phyloP scores from a whole-genome alignment of 345 rosid genomes.

The Raphanus raphanistrum region DNA sequence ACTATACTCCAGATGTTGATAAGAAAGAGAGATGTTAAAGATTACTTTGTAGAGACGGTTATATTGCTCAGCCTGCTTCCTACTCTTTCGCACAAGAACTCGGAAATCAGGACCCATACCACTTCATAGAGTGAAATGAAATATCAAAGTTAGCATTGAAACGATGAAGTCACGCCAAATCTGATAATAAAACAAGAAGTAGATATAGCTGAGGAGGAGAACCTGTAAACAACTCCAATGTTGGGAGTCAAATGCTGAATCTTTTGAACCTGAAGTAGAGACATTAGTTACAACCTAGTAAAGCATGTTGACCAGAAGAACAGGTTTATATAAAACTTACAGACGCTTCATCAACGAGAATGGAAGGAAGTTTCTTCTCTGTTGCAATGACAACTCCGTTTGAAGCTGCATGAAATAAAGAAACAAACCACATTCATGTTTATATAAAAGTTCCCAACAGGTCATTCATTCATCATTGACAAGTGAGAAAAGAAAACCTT shows the following conservation, averaged over 20 bases:
- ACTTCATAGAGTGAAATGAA: conserved; percentile 45
- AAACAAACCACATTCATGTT: conserved; percentile 1
- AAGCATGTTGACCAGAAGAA: neutral
- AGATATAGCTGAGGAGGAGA: conserved; percentile 24
- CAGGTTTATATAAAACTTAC: conserved; percentile 46
- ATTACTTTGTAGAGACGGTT: conserved; percentile 69
- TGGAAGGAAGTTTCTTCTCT: conserved; percentile 91
- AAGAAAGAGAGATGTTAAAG: neutral
- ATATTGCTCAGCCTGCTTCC: conserved; percentile 94
- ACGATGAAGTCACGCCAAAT: neutral
- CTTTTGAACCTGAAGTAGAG: conserved; percentile 77
- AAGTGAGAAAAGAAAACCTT: conserved; percentile 47
- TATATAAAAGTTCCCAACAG: neutral
- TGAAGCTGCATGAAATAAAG: conserved; percentile 56
- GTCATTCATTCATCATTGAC: neutral
- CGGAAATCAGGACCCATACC: conserved; percentile 98
- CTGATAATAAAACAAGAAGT: neutral
- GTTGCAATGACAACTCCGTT: conserved; percentile 96
- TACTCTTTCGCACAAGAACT: conserved; percentile 91
- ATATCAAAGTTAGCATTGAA: neutral
- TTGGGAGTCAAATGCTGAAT: conserved; percentile 85
- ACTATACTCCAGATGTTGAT: neutral
- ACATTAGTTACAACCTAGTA: neutral
- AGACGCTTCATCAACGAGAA: conserved; percentile 87
- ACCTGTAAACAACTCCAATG: conserved; percentile 98